Conservation (phyloP, 2,329 filamentous ascomycete genomes). For the Emydomyces testavorans region DNA sequence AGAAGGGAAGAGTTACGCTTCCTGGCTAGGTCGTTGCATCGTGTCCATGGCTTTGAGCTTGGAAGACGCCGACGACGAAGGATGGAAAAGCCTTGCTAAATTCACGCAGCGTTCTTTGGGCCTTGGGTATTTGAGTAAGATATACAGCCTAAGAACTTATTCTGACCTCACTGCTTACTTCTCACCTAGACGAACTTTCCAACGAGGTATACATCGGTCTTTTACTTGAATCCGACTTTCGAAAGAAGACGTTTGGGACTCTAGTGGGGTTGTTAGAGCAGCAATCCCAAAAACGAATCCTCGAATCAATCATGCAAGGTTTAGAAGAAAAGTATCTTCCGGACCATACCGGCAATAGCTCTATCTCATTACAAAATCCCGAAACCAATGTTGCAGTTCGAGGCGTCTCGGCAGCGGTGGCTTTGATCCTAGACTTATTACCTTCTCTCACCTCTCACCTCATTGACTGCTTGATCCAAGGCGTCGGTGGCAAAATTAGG, state of each 20-base stretch:
- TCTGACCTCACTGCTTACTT: conserved; percentile 14
- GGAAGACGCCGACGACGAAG: conserved; percentile 26
- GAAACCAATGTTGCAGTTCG: conserved; percentile 21
- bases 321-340: conserved; percentile 33
- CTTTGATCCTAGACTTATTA: conserved; percentile 39
- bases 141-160: not conserved
- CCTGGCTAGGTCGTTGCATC: conserved; percentile 61
- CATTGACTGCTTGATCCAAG: conserved; percentile 52
- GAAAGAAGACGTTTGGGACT: conserved; percentile 24
- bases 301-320: conserved; percentile 38
- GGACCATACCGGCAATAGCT: conserved; percentile 15
- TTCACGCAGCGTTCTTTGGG: conserved; percentile 50
- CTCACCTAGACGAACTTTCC: conserved; percentile 30
- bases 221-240: conserved; percentile 24
- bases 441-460: conserved; percentile 44
- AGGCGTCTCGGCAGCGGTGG: conserved; percentile 49
- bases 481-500: conserved; percentile 55
- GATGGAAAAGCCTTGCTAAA: conserved; percentile 31
- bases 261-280: conserved; percentile 36
- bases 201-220: conserved; percentile 31
- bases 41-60: conserved; percentile 34
- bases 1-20: conserved; percentile 52
- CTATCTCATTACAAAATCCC: not conserved
- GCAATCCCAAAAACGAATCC: conserved; percentile 39
- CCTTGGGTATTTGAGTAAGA: conserved; percentile 59